Base-by-base conservation (phyloP, 1,284 basidiomycete genomes). In the Stereum hirsutum region DNA sequence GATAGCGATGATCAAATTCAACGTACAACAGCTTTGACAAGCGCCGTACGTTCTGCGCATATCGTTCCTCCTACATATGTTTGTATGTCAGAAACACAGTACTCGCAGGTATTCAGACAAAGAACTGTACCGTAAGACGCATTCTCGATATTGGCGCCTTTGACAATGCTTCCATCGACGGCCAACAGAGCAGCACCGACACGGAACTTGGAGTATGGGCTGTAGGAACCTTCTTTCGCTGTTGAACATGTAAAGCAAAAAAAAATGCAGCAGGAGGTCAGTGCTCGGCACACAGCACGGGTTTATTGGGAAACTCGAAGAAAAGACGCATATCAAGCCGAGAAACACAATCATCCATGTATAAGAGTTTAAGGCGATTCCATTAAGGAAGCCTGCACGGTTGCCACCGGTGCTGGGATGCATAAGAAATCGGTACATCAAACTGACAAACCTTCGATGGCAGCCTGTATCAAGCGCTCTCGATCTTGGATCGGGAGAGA, bases 131-230 rank as follows among this genome's bases (percentile, higher is more conserved):
- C 87, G 57, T 91, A 93, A 0, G 88, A 89, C 0, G 89, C 89
- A 55, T 95, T 95, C 64, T 96, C 92, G 46, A 95, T 74, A 56
- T 94, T 95, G 30, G 83, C 79, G 4, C 92, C 91, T 43, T 78
- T 84, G 48, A 92, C 73, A 31, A 94, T 75, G 11, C 69, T 63
- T 1, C 88, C 89, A 46, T 83, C 74, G 0, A 72, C 59, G 1
- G 79, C 69, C 15, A 94, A 64, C 10, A 95, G 64, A 0, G 89
- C 85, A 0, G 91, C 89, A 0, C 93, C 92, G 8, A 96, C 92
- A 36, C 85, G 78, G 58, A 95, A 95, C 26, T 90, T 83, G 34
- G 90, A 93, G 61, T 92, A 89, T 0, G 74, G 81, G 31, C 65
- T 69, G 57, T 92, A 89, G 0, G 83, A 69, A 35, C 60, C 60